Evolutionary conservation across 768 basidiomycete genomes (phyloP).

Genomic region (Termitomyces sp.): DNA sequence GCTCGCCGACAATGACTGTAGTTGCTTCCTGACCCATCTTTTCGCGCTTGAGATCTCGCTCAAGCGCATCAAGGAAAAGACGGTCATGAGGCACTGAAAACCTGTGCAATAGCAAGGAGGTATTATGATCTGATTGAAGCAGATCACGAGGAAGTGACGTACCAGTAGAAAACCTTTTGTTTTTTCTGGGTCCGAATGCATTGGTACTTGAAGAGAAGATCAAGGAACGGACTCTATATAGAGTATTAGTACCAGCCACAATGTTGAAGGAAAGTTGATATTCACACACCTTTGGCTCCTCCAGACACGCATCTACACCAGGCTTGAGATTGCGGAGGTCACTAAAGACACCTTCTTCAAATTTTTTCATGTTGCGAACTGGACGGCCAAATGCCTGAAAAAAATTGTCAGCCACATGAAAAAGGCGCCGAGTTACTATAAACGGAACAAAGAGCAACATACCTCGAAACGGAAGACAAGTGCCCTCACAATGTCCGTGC

Average conservation of each 20-base stretch:
- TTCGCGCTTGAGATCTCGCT: slow-evolving; percentile 93
- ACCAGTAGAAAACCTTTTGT: slow-evolving; percentile 99
- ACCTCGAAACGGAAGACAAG: slow-evolving; percentile 92
- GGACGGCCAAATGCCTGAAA: slow-evolving; percentile 77
- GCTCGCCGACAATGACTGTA: slow-evolving; percentile 66
- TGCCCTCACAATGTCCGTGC: slow-evolving; percentile 94
- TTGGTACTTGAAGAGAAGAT: slow-evolving; percentile 92
- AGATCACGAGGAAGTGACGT: slow-evolving; percentile 19
- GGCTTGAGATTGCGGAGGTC: slow-evolving; percentile 93
- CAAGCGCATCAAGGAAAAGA: slow-evolving; percentile 93
- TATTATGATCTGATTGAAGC: neutral
- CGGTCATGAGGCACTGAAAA: slow-evolving; percentile 97
- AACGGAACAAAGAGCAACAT: slow-evolving; percentile 15
- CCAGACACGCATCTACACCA: slow-evolving; percentile 84
- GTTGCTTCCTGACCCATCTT: slow-evolving; percentile 88
- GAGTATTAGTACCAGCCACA: neutral
- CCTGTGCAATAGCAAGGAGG: slow-evolving; percentile 35
- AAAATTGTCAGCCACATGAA: slow-evolving; percentile 2
- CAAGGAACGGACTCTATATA: slow-evolving; percentile 81
- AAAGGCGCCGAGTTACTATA: slow-evolving; percentile 3
- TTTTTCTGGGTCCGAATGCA: slow-evolving; percentile 98
- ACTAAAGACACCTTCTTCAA: slow-evolving; percentile 94
- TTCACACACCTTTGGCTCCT: slow-evolving; percentile 89
- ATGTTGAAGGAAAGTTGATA: slow-evolving; percentile 3
- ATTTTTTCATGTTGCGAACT: slow-evolving; percentile 92